phyloP scores from a whole-genome alignment of 768 basidiomycete species.

The Grammothele lineata region DNA sequence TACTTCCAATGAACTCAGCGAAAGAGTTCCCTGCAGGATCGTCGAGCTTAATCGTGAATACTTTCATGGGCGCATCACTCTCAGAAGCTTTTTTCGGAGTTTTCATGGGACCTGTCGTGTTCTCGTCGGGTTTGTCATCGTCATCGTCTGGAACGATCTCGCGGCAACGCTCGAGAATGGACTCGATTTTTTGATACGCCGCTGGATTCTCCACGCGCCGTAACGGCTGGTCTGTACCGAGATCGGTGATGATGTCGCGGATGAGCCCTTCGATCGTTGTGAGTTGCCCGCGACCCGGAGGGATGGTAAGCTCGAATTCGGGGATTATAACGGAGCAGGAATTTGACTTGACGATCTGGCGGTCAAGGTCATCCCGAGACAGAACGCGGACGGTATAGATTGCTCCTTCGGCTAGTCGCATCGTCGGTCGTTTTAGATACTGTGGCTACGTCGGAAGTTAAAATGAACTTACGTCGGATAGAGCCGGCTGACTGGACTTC shows the following conservation, averaged over 20 bases:
- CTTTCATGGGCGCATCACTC: constrained; percentile 51
- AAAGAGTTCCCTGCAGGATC: constrained; percentile 98
- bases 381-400: constrained; percentile 79
- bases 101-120: constrained; percentile 24
- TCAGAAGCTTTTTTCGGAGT: constrained; percentile 28
- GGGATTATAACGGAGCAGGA: constrained; percentile 80
- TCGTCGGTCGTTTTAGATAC: too few species aligned
- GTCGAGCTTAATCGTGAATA: constrained; percentile 82
- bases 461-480: constrained; percentile 66
- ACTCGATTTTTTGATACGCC: constrained; percentile 69
- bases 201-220: constrained; percentile 75
- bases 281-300: constrained; percentile 83
- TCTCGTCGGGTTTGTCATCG: constrained; percentile 42
- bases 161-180: constrained; percentile 61
- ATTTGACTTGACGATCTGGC: constrained; percentile 89
- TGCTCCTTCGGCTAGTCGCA: constrained; percentile 67
- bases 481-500: constrained; percentile 89
- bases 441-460: too few species aligned
- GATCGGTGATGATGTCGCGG: constrained; percentile 75
- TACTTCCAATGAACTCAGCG: constrained; percentile 82
- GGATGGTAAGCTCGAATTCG: constrained; percentile 88
- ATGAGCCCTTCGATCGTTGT: constrained; percentile 97
- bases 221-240: constrained; percentile 77
- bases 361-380: constrained; percentile 73
- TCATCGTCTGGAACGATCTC: constrained; percentile 53